A percentile compares a stretch with the other conserved stretches of the same genome.
Conservation (phyloP, 2,329 filamentous ascomycete species). For the Monosporascus sp. region DNA sequence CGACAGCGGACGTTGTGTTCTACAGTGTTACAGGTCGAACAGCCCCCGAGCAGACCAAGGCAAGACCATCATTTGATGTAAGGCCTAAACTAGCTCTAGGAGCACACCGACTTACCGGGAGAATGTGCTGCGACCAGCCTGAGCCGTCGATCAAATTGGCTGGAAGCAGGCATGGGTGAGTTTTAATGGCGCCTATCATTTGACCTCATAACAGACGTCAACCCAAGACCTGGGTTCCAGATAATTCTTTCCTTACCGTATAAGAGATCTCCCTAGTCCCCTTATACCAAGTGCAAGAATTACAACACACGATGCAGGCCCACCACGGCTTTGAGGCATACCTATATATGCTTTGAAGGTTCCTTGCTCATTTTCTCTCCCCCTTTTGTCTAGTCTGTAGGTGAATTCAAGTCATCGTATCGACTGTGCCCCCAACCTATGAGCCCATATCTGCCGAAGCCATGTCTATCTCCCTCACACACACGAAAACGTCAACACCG, state of each 20-base stretch:
- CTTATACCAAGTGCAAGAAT: neutral
- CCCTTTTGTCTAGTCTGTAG: neutral
- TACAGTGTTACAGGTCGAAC: no score
- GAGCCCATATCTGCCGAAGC: conserved; percentile 3
- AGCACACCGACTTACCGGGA: no score
- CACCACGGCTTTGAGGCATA: neutral
- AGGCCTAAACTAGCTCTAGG: no score
- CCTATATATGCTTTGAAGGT: neutral
- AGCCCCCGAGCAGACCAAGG: no score
- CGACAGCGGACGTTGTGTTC: no score
- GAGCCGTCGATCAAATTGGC: no score
- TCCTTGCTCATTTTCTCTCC: neutral
- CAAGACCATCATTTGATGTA: no score
- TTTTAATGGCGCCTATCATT: neutral
- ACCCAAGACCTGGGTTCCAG: neutral
- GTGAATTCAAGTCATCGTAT: neutral
- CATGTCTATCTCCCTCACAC: conserved; percentile 22
- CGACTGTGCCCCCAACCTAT: neutral
- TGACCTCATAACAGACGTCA: neutral
- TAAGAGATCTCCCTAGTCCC: neutral
- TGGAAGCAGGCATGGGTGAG: no score
- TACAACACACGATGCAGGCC: neutral
- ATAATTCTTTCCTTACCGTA: neutral
- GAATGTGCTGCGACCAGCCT: no score
- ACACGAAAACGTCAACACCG: conserved; percentile 15